Evolutionary conservation across 2,329 filamentous ascomycete species (phyloP).

Genomic region (Tolypocladium paradoxum): DNA sequence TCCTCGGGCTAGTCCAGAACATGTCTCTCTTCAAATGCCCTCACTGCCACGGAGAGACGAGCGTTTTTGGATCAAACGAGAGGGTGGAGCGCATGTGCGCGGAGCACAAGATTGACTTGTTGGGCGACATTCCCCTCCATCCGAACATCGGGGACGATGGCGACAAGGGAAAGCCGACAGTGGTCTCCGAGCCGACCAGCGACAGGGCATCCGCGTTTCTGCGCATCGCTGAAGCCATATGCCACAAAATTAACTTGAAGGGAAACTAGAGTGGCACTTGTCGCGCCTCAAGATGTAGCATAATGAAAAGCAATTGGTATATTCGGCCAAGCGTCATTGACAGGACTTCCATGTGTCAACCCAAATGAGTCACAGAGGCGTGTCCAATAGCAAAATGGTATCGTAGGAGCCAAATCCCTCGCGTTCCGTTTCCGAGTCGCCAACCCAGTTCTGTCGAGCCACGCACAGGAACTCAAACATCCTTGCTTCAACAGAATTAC

Average conservation of each 20-base stretch:
- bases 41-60: slow-evolving; percentile 61
- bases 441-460: neutral
- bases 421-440: neutral
- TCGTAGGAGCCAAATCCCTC: slow-evolving; percentile 2
- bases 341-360: neutral
- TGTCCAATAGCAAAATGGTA: slow-evolving; percentile 1
- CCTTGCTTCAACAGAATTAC: neutral
- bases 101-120: slow-evolving; percentile 63
- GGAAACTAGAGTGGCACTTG: neutral
- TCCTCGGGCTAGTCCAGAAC: slow-evolving; percentile 84
- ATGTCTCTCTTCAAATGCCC: slow-evolving; percentile 82
- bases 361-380: neutral
- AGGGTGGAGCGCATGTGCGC: slow-evolving; percentile 59
- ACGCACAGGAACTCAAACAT: neutral
- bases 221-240: slow-evolving; percentile 51
- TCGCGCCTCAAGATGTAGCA: neutral
- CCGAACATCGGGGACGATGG: slow-evolving; percentile 79
- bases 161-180: slow-evolving; percentile 77
- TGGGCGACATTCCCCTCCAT: slow-evolving; percentile 85
- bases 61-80: slow-evolving; percentile 60
- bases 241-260: slow-evolving; percentile 28
- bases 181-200: slow-evolving; percentile 75
- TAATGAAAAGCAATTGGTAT: neutral
- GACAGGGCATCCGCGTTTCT: slow-evolving; percentile 62
- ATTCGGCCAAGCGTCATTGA: neutral